Evolutionary conservation across 1,139 yeast genomes (phyloP).

Genomic region (Yamadazyma kanchanaburiensis): DNA sequence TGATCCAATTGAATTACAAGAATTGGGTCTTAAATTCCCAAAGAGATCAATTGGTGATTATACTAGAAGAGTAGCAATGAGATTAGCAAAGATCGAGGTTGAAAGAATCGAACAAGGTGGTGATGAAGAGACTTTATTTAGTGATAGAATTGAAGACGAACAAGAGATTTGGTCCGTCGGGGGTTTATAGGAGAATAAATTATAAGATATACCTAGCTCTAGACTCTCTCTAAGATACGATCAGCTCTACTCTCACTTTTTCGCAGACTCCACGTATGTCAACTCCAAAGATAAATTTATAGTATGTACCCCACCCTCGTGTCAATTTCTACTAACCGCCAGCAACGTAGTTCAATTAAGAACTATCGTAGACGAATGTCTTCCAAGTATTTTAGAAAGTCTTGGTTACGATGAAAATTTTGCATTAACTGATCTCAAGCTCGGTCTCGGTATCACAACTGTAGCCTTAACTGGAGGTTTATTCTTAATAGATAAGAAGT

Average conservation of each 20-base stretch:
- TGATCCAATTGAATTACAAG: conserved; percentile 29
- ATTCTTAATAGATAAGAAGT: conserved; percentile 64
- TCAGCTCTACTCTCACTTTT: background rate
- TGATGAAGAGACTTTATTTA: conserved; percentile 78
- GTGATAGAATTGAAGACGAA: conserved; percentile 86
- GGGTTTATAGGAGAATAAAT: conserved; percentile 51
- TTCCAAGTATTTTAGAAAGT: conserved; percentile 43
- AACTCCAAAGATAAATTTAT: conserved; percentile 10
- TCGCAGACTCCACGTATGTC: no score
- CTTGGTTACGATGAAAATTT: conserved; percentile 66
- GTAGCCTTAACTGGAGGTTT: conserved; percentile 66
- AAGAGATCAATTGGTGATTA: conserved; percentile 82
- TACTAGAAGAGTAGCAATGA: conserved; percentile 78
- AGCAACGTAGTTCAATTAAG: conserved; percentile 38
- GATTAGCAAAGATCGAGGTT: conserved; percentile 82
- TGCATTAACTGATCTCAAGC: conserved; percentile 54
- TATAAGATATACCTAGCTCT: no score
- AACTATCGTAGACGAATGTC: conserved; percentile 47
- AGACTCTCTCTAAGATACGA: background rate
- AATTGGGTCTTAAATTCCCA: conserved; percentile 46
- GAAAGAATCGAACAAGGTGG: conserved; percentile 90
- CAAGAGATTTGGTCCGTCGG: conserved; percentile 87
- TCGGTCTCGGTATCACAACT: conserved; percentile 66
- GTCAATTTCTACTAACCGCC: conserved; percentile 19
- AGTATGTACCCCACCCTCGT: conserved; percentile 9